Evolutionary conservation across 495 filamentous ascomycete genomes (phyloP).

Genomic region (Chaetomium fimeti): DNA sequence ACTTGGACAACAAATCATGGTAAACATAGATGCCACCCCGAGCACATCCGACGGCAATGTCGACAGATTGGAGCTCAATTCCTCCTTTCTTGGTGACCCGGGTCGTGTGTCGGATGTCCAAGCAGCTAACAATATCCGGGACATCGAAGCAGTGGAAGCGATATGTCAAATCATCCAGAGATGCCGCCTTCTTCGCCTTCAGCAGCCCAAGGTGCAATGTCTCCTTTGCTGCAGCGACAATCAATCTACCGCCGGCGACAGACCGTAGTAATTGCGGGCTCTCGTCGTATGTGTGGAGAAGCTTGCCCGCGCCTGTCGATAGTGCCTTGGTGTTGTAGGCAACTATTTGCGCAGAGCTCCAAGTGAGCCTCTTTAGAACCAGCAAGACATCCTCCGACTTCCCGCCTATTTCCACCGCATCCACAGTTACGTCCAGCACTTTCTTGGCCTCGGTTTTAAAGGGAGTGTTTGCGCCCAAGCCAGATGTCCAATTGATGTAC

Average conservation of each 20-base stretch:
- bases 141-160: slow-evolving; percentile 52
- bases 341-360: slow-evolving; percentile 39
- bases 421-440: slow-evolving; percentile 47
- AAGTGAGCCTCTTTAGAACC: slow-evolving; percentile 36
- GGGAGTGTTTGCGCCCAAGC: slow-evolving; percentile 44
- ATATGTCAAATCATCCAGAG: slow-evolving; percentile 44
- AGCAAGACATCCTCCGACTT: slow-evolving; percentile 46
- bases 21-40: slow-evolving; percentile 76
- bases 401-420: slow-evolving; percentile 39
- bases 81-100: slow-evolving; percentile 37
- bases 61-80: slow-evolving; percentile 46
- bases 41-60: slow-evolving; percentile 72
- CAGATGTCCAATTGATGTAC: slow-evolving; percentile 73
- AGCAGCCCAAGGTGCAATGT: slow-evolving; percentile 42
- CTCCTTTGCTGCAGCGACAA: slow-evolving; percentile 42
- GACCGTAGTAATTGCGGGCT: slow-evolving; percentile 38
- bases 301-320: slow-evolving; percentile 26
- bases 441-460: slow-evolving; percentile 41
- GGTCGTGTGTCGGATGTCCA: slow-evolving; percentile 49
- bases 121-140: slow-evolving; percentile 55
- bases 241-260: slow-evolving; percentile 31
- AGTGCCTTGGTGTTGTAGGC: slow-evolving; percentile 40
- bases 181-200: slow-evolving; percentile 21
- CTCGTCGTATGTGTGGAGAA: slow-evolving; percentile 36
- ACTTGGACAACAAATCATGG: slow-evolving; percentile 62